Percentiles rank a stretch among this genome's conserved stretches.
These are phyloP conservation scores for Sporobolus alterniflorus DNA, from an alignment of 202 grass and related monocot species.

Conservation along the genomic window DNA sequence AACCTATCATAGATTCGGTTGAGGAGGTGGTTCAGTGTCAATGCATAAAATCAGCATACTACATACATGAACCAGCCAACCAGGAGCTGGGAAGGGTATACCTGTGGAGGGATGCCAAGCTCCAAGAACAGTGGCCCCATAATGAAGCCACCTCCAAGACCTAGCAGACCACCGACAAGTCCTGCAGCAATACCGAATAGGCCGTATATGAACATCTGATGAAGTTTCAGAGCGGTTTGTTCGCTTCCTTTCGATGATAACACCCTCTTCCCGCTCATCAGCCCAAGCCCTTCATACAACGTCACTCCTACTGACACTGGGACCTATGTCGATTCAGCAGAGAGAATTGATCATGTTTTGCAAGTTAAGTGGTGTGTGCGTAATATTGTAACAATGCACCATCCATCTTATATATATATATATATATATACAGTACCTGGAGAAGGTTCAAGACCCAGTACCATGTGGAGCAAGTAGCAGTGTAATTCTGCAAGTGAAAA, in stretches of 20 bases:
- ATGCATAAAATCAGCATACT: conserved; percentile 12
- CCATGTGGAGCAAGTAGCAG: conserved; percentile 69
- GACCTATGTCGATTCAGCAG: conserved; percentile 51
- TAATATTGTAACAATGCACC: conserved; percentile 9
- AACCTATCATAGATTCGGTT: conserved; percentile 59
- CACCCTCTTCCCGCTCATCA: conserved; percentile 78
- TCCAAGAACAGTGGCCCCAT: conserved; percentile 92
- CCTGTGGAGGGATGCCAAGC: conserved; percentile 91
- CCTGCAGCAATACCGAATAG: conserved; percentile 61
- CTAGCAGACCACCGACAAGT: conserved; percentile 78
- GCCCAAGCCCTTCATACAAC: conserved; percentile 73
- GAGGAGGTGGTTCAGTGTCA: background rate
- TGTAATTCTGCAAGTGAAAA: conserved; percentile 63
- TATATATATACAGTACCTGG: conserved; percentile 65
- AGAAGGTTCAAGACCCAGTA: conserved; percentile 91
- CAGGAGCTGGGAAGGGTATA: background rate
- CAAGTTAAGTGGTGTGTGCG: background rate
- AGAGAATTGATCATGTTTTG: conserved; percentile 34
- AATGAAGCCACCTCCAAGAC: conserved; percentile 91
- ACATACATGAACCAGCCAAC: background rate
- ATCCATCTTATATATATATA: conserved; percentile 9
- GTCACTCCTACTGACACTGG: conserved; percentile 77
- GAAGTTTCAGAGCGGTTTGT: conserved; percentile 55
- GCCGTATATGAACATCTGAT: conserved; percentile 70
- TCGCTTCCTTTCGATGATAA: conserved; percentile 68